phyloP scores from a whole-genome alignment of 331 rosid species.

The Malus hybrid region DNA sequence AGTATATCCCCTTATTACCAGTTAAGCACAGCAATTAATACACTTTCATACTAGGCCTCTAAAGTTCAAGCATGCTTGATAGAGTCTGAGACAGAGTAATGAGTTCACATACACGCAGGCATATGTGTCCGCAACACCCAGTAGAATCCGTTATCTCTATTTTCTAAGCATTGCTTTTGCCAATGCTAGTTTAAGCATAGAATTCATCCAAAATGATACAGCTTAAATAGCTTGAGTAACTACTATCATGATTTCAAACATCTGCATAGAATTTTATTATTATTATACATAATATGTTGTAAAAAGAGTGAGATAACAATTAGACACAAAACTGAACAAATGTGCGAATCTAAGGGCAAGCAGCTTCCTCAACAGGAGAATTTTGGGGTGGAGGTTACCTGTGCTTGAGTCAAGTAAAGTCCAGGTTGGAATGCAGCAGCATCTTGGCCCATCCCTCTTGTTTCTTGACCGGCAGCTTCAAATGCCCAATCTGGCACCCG shows the following conservation, averaged over 20 bases:
- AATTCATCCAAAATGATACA: not conserved
- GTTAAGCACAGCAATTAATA: not conserved
- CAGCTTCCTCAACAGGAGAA: not conserved
- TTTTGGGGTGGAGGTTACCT: slow-evolving; percentile 37
- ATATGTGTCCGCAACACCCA: not conserved
- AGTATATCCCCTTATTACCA: not conserved
- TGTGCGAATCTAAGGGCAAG: not conserved
- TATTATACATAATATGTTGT: not conserved
- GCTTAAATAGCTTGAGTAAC: not conserved
- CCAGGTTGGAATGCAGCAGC: slow-evolving; percentile 85
- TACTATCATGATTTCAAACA: not conserved
- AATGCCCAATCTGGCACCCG: slow-evolving; percentile 98
- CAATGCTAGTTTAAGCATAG: not conserved
- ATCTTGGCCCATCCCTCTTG: slow-evolving; percentile 87
- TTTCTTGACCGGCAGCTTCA: slow-evolving; percentile 96
- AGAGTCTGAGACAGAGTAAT: not conserved
- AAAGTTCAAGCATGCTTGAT: not conserved
- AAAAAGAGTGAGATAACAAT: not conserved
- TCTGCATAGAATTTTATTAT: not conserved
- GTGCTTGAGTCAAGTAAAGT: slow-evolving; percentile 90
- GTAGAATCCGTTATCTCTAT: not conserved
- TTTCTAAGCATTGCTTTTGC: not conserved
- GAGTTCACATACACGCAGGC: not conserved
- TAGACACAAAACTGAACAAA: not conserved
- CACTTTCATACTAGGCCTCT: not conserved